Conservation (phyloP, 257 asterid species). For the Salvia rosmarinus region DNA sequence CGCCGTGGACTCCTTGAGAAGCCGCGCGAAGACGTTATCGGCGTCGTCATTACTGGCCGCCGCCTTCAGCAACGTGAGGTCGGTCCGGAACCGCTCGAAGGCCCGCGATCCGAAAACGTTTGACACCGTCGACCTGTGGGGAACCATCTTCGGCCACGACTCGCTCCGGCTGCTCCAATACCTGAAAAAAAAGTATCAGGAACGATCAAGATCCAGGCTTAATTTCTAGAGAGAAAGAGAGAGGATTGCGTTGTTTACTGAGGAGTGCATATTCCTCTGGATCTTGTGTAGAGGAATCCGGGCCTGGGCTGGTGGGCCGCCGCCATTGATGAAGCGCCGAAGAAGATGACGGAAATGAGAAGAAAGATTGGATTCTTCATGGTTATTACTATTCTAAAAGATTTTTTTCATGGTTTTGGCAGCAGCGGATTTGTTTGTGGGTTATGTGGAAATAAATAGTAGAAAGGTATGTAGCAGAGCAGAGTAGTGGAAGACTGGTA, state of each 20-base stretch:
- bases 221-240: not conserved
- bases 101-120: conserved; percentile 82
- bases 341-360: conserved; percentile 25
- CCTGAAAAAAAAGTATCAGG: conserved; percentile 37
- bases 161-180: conserved; percentile 85
- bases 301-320: conserved; percentile 42
- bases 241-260: conserved; percentile 46
- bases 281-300: conserved; percentile 77
- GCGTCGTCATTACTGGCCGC: conserved; percentile 54
- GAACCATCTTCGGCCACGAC: conserved; percentile 90
- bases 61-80: conserved; percentile 74
- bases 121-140: conserved; percentile 65
- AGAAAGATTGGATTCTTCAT: conserved; percentile 19
- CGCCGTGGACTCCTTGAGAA: conserved; percentile 79
- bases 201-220: conserved; percentile 20
- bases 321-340: conserved; percentile 16
- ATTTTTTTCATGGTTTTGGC: not conserved
- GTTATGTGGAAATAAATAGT: not conserved
- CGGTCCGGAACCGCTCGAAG: conserved; percentile 62
- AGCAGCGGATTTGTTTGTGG: not conserved
- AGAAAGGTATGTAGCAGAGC: no score
- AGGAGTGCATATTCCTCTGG: conserved; percentile 79
- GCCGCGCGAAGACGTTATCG: conserved; percentile 48
- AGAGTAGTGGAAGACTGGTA: not conserved
- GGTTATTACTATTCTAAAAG: not conserved